Evolutionary conservation across 768 basidiomycete species (phyloP).

Genomic region (Kwoniella dejecticola): DNA sequence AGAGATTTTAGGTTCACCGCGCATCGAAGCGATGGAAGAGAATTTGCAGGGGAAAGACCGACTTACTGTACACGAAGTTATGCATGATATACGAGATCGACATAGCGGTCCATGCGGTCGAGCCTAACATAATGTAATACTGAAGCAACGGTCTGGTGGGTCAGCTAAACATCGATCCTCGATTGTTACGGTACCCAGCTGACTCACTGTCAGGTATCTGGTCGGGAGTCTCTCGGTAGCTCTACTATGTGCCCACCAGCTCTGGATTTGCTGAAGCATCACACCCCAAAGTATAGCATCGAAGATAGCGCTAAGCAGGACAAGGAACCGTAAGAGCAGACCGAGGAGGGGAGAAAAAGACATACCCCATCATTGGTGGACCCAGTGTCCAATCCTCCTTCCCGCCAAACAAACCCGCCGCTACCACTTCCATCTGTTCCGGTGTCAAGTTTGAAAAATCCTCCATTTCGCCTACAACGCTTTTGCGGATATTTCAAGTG

Average conservation of each 20-base stretch:
- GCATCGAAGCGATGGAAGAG: too few species aligned
- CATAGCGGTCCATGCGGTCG: neutral
- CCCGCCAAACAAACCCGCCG: neutral
- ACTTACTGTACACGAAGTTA: conserved; percentile 10
- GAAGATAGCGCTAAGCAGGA: neutral
- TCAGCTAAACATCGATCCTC: too few species aligned
- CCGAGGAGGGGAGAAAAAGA: neutral
- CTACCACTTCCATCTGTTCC: too few species aligned
- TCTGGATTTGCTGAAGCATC: conserved; percentile 4
- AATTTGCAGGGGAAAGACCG: neutral
- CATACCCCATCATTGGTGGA: conserved; percentile 1
- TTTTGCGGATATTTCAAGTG: too few species aligned
- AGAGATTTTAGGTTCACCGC: too few species aligned
- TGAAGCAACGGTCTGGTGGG: neutral
- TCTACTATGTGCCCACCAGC: conserved; percentile 5
- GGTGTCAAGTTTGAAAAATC: too few species aligned
- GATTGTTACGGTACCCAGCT: too few species aligned
- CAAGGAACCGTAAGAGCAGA: too few species aligned
- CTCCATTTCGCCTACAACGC: too few species aligned
- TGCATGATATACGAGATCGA: neutral
- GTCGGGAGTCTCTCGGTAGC: neutral
- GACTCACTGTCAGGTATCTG: conserved; percentile 7
- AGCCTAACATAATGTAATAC: neutral
- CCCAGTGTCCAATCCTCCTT: neutral
- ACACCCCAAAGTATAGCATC: conserved; percentile 1